Conservation (phyloP, 2,329 filamentous ascomycete genomes). For the Eutypella sp. region DNA sequence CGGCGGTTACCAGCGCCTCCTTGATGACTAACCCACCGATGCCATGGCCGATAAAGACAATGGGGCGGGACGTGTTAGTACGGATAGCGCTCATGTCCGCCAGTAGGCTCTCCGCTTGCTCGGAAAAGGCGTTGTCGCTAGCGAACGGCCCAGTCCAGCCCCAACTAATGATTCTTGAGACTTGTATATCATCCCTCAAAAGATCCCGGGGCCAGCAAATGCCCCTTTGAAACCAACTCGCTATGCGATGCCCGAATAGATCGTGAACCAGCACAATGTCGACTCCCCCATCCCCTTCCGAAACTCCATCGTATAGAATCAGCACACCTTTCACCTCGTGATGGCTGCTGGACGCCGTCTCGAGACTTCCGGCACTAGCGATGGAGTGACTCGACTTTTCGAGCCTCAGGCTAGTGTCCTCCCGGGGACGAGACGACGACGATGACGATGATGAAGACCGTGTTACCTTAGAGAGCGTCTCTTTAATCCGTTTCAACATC, state of each 20-base stretch:
- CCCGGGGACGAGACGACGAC: constrained; percentile 19
- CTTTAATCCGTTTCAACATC: constrained; percentile 25
- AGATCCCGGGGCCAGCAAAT: constrained; percentile 26
- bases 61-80: constrained; percentile 20
- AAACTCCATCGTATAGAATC: constrained; percentile 19
- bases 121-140: constrained; percentile 19
- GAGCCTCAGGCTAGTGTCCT: constrained; percentile 16
- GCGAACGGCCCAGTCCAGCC: constrained; percentile 20
- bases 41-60: constrained; percentile 26
- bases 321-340: constrained; percentile 23
- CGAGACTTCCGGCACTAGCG: constrained; percentile 23
- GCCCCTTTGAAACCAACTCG: constrained; percentile 21
- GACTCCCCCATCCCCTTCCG: constrained; percentile 19
- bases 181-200: constrained; percentile 21
- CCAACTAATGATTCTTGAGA: constrained; percentile 23
- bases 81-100: constrained; percentile 22
- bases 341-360: constrained; percentile 16
- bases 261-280: constrained; percentile 27
- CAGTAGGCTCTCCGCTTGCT: constrained; percentile 22
- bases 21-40: constrained; percentile 26
- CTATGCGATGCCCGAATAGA: constrained; percentile 21
- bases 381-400: constrained; percentile 23
- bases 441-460: constrained; percentile 21
- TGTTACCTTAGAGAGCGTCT: constrained; percentile 24
- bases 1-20: constrained; percentile 25